phyloP scores from a whole-genome alignment of 257 asterid species.

The Solanum pennellii region DNA sequence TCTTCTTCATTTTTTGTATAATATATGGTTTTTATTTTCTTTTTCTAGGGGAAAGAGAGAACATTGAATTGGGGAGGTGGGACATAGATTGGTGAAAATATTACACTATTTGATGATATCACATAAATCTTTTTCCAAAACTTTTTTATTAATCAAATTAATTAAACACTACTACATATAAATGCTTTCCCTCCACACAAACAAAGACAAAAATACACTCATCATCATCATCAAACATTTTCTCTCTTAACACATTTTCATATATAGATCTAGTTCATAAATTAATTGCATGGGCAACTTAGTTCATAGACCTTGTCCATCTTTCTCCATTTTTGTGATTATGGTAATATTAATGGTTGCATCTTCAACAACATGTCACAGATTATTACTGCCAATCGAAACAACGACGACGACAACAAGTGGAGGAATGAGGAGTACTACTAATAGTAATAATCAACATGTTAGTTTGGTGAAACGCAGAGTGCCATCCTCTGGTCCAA shows the following conservation, averaged over 20 bases:
- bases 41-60: not conserved
- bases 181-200: not conserved
- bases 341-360: not conserved
- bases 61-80: not conserved
- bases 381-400: not conserved
- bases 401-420: not conserved
- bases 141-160: not conserved
- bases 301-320: not conserved
- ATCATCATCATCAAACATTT: not conserved
- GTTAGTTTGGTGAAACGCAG: not conserved
- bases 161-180: not conserved
- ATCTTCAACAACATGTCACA: not conserved
- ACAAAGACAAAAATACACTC: not conserved
- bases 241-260: not conserved
- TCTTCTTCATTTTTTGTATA: not conserved
- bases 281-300: not conserved
- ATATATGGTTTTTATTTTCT: not conserved
- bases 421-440: not conserved
- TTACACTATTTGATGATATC: not conserved
- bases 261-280: not conserved
- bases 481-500: slow-evolving; percentile 2
- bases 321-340: not conserved
- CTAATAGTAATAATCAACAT: not conserved
- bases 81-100: not conserved
- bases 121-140: not conserved